phyloP scores from a whole-genome alignment of 352 stramenopile species.

The Globisporangium nunn region DNA sequence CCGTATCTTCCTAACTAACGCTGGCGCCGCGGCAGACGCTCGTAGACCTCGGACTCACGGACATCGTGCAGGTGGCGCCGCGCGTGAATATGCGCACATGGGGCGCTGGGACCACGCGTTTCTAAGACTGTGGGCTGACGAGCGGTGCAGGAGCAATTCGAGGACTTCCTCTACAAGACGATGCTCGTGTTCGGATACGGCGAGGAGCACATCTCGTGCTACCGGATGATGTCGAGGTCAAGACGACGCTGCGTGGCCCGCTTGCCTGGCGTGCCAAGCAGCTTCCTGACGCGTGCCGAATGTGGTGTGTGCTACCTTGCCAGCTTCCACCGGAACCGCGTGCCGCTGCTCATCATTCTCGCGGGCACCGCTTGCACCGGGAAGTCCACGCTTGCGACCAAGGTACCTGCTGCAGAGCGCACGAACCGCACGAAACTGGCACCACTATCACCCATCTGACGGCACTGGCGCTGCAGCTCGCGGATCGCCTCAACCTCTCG shows the following conservation, averaged over 20 bases:
- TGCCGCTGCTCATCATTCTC: constrained; percentile 80
- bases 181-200: constrained; percentile 87
- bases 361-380: constrained; percentile 76
- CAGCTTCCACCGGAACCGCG: constrained; percentile 80
- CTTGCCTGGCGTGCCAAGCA: no score
- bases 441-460: not conserved
- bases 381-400: constrained; percentile 86
- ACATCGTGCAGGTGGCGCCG: constrained; percentile 61
- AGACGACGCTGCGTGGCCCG: no score
- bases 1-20: not conserved
- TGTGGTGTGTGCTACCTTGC: not conserved
- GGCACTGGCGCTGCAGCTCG: constrained; percentile 30
- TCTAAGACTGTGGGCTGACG: not conserved
- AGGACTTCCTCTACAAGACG: constrained; percentile 89
- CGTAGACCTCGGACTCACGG: constrained; percentile 76
- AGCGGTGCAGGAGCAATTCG: constrained; percentile 67
- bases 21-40: constrained; percentile 42
- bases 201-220: constrained; percentile 75
- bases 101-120: no score
- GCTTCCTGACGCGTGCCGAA: not conserved
- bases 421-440: no score
- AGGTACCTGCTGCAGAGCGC: constrained; percentile 18
- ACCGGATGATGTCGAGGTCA: constrained; percentile 85
- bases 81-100: no score
- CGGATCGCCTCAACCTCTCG: constrained; percentile 80